Evolutionary conservation across 2,329 filamentous ascomycete species (phyloP).

Genomic region (Pseudogymnoascus sp.): DNA sequence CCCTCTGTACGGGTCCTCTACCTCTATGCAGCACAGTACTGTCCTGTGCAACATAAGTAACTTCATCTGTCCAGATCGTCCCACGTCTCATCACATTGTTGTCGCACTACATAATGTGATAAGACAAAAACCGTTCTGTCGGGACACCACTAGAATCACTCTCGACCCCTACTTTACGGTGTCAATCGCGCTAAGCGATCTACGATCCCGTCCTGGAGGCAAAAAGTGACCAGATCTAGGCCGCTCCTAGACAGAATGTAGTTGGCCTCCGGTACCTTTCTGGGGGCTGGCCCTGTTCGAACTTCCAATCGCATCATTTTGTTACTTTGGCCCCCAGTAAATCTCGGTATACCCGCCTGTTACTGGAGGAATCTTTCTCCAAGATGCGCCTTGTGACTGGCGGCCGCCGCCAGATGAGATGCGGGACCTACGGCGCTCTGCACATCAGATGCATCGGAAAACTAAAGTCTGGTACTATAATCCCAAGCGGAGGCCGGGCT

Average conservation of each 20-base stretch:
- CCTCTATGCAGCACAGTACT: background rate
- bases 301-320: background rate
- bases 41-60: background rate
- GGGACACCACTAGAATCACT: slow-evolving; percentile 3
- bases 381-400: background rate
- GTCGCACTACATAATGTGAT: background rate
- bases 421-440: background rate
- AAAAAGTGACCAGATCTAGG: slow-evolving; percentile 7
- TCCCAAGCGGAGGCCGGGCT: background rate
- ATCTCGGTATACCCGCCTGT: background rate
- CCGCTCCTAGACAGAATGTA: background rate
- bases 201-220: background rate
- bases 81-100: background rate
- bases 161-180: background rate
- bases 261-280: background rate
- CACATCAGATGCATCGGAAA: slow-evolving; percentile 5
- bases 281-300: background rate
- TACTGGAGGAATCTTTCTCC: background rate
- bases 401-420: background rate
- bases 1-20: background rate
- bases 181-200: background rate
- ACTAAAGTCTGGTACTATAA: background rate
- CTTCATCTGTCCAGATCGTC: background rate
- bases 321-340: background rate
- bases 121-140: background rate